These are phyloP conservation scores for Calvatia gigantea DNA, from an alignment of 768 basidiomycete genomes.

Conservation along the genomic window DNA sequence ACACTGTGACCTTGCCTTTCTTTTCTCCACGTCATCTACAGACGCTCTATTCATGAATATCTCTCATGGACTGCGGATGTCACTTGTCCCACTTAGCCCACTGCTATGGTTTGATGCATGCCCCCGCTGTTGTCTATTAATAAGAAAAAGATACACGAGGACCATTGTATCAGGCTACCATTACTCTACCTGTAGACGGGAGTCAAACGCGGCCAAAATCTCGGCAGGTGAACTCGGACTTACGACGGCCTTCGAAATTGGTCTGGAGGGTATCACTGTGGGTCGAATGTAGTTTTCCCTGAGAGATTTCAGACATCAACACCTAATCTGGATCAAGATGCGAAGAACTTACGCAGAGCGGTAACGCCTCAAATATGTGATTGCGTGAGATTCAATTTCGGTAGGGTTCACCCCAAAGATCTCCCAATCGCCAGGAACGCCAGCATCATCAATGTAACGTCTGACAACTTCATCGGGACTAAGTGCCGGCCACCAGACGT, in stretches of 20 bases:
- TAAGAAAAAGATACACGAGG: constrained; percentile 10
- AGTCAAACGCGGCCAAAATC: constrained; percentile 3
- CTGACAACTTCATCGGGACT: constrained; percentile 89
- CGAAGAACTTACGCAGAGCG: constrained; percentile 71
- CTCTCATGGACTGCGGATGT: constrained; percentile 10
- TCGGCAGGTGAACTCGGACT: constrained; percentile 19
- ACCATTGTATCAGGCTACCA: constrained; percentile 20
- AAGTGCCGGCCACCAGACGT: constrained; percentile 88
- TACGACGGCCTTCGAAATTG: constrained; percentile 26
- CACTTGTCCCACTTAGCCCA: constrained; percentile 1
- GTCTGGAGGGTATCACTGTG: constrained; percentile 57
- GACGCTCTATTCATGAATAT: neutral
- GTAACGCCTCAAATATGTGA: constrained; percentile 87
- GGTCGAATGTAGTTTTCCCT: constrained; percentile 71
- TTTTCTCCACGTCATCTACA: neutral
- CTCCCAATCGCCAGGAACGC: constrained; percentile 78
- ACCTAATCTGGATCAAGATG: constrained; percentile 7
- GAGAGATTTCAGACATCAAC: constrained; percentile 10
- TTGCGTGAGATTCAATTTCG: constrained; percentile 81
- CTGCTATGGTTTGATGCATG: neutral
- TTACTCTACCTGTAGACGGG: constrained; percentile 19
- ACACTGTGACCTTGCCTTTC: neutral
- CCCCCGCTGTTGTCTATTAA: constrained; percentile 10
- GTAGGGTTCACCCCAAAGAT: constrained; percentile 77
- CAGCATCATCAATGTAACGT: constrained; percentile 80